Evolutionary conservation across 345 rosid genomes (phyloP).

Genomic region (Pistacia integerrima): DNA sequence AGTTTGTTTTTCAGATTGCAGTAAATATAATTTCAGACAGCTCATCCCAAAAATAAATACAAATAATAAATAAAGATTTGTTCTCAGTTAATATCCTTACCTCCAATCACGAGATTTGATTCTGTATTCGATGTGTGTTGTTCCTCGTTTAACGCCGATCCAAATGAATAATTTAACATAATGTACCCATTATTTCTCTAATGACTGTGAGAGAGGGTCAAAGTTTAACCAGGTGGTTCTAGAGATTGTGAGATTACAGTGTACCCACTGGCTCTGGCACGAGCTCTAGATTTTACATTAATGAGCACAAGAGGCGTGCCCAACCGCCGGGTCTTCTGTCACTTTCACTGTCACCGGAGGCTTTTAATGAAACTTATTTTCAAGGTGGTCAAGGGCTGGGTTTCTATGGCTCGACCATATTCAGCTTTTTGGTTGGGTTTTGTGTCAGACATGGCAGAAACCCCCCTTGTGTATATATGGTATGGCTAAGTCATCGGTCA

Average conservation of each 20-base stretch:
- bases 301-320: not conserved
- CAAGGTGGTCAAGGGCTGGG: not conserved
- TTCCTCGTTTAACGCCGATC: constrained; percentile 22
- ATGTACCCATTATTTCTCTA: no score
- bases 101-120: constrained; percentile 47
- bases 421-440: not conserved
- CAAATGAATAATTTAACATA: constrained; percentile 4
- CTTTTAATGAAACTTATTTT: not conserved
- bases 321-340: not conserved
- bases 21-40: not conserved
- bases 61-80: not conserved
- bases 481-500: not conserved
- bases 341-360: not conserved
- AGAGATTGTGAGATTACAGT: not conserved
- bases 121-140: constrained; percentile 27
- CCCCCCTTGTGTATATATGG: not conserved
- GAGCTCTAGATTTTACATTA: not conserved
- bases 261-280: not conserved
- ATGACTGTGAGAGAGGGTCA: no score
- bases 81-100: constrained; percentile 30
- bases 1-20: not conserved
- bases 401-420: not conserved
- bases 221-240: not conserved
- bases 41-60: not conserved
- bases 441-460: no score